Evolutionary conservation across 768 basidiomycete genomes (phyloP).

Genomic region (Astraeus odoratus): DNA sequence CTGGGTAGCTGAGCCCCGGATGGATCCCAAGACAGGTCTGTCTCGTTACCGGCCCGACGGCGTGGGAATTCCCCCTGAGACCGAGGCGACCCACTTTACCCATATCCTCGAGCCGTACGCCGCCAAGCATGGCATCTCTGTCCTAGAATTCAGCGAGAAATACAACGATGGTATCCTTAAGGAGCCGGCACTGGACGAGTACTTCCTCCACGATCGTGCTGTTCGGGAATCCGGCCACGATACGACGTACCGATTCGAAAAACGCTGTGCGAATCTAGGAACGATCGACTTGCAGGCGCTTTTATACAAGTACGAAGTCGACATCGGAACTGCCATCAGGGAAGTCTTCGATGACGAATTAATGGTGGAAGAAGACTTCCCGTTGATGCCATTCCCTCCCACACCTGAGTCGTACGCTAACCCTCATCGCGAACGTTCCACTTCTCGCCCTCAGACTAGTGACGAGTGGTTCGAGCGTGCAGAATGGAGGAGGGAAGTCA

Average conservation of each 20-base stretch:
- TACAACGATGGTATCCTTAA: slow-evolving; percentile 82
- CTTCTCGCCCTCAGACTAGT: slow-evolving; percentile 56
- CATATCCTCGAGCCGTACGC: slow-evolving; percentile 96
- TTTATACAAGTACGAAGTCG: slow-evolving; percentile 97
- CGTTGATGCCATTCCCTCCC: slow-evolving; percentile 87
- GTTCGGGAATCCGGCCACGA: slow-evolving; percentile 97
- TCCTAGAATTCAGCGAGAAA: slow-evolving; percentile 94
- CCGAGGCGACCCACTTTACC: slow-evolving; percentile 97
- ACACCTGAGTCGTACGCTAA: slow-evolving; percentile 63
- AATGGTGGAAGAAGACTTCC: slow-evolving; percentile 88
- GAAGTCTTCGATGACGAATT: slow-evolving; percentile 93
- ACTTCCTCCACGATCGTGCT: slow-evolving; percentile 94
- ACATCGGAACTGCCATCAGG: slow-evolving; percentile 96
- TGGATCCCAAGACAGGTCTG: slow-evolving; percentile 90
- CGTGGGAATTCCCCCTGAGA: slow-evolving; percentile 95
- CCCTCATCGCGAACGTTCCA: slow-evolving; percentile 53
- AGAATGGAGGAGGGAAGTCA: slow-evolving; percentile 71
- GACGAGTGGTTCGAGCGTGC: slow-evolving; percentile 94
- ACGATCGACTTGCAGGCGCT: slow-evolving; percentile 95
- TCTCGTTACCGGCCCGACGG: slow-evolving; percentile 94
- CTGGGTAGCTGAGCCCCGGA: slow-evolving; percentile 92
- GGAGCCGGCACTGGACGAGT: slow-evolving; percentile 90
- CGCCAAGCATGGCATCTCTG: slow-evolving; percentile 82
- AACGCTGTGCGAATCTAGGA: slow-evolving; percentile 92
- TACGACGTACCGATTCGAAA: slow-evolving; percentile 96